Evolutionary conservation across 2,329 filamentous ascomycete species (phyloP).

Genomic region (Fusarium globosum): DNA sequence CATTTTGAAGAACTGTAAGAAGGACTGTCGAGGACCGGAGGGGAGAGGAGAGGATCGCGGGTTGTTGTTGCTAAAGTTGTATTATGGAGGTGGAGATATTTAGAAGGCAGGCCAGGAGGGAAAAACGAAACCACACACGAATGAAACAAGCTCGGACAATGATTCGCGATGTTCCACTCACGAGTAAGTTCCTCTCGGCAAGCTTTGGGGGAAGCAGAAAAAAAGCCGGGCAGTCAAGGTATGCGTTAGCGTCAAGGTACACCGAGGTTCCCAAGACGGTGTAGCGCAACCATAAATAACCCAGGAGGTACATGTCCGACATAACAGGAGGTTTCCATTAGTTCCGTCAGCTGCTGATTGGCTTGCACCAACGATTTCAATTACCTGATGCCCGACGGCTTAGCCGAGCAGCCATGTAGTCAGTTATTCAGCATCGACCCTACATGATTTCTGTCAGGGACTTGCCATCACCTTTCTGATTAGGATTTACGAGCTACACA

Average conservation of each 20-base stretch:
- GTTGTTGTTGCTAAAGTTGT: conserved; percentile 5
- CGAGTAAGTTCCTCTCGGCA: conserved; percentile 25
- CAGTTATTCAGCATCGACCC: background rate
- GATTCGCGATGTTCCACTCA: conserved; percentile 37
- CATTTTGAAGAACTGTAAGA: conserved; percentile 48
- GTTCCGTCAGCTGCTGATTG: conserved; percentile 19
- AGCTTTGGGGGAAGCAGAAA: conserved; percentile 21
- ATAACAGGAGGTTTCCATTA: background rate
- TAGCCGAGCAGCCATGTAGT: conserved; percentile 24
- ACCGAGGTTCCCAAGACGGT: conserved; percentile 6
- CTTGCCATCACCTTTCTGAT: background rate
- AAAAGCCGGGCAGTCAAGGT: conserved; percentile 18
- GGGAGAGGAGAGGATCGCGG: conserved; percentile 3
- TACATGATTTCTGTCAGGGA: no score
- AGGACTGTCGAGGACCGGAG: background rate
- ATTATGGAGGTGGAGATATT: conserved; percentile 19
- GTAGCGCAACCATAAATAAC: background rate
- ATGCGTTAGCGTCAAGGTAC: conserved; percentile 11
- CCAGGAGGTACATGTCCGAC: conserved; percentile 37
- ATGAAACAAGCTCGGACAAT: conserved; percentile 35
- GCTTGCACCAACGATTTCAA: background rate
- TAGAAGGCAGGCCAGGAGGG: conserved; percentile 30
- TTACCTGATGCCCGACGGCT: conserved; percentile 21
- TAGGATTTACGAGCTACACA: background rate
- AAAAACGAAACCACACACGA: conserved; percentile 30